A percentile compares a stretch with the other conserved stretches of the same genome.
These are phyloP conservation scores for Coniochaeta ligniaria DNA, from an alignment of 2,329 filamentous ascomycete genomes.

Conservation along the genomic window DNA sequence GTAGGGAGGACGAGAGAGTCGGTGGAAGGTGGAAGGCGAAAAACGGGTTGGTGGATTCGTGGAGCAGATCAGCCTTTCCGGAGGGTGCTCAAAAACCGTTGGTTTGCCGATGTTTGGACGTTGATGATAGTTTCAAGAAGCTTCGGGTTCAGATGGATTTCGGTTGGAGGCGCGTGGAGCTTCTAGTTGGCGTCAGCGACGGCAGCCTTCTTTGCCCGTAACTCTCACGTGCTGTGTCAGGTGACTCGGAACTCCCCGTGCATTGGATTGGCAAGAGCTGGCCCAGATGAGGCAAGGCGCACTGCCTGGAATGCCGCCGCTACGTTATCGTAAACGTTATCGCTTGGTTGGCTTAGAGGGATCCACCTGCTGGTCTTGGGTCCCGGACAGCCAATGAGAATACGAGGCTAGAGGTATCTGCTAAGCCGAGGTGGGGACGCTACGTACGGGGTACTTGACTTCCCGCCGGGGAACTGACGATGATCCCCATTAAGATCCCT, in stretches of 20 bases:
- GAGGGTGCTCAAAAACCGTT: neutral
- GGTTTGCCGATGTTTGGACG: neutral
- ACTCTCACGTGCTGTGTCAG: neutral
- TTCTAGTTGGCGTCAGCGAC: slow-evolving; percentile 1
- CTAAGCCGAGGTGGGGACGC: neutral
- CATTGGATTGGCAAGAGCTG: neutral
- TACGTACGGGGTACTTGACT: neutral
- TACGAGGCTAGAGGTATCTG: too few relatives aligned
- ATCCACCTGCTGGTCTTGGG: too few relatives aligned
- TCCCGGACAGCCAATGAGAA: too few relatives aligned
- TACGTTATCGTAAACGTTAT: too few relatives aligned
- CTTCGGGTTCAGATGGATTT: neutral
- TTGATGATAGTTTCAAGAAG: neutral
- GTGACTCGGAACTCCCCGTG: neutral
- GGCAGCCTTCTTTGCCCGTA: neutral
- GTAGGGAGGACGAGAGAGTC: neutral
- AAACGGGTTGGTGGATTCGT: neutral
- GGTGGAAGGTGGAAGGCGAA: neutral
- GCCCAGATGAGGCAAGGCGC: neutral
- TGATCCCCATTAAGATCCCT: neutral
- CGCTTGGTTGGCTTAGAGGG: too few relatives aligned
- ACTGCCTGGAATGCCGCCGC: neutral
- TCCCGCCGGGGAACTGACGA: neutral
- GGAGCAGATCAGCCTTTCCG: neutral
- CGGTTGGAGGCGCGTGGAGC: neutral